Conservation (phyloP, 2,329 filamentous ascomycete genomes). For the Helotiales sp. region DNA sequence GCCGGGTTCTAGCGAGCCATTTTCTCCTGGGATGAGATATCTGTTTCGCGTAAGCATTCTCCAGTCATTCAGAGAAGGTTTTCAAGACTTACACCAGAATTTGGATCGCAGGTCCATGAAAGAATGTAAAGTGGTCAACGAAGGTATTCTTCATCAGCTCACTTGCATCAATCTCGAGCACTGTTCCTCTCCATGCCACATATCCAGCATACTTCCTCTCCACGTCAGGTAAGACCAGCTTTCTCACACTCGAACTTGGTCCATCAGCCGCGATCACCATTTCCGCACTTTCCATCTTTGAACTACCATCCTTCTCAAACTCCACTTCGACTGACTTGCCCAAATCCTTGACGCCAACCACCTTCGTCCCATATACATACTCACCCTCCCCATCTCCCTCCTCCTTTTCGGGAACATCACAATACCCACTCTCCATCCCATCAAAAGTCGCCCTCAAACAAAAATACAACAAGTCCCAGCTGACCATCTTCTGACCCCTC, state of each 20-base stretch:
- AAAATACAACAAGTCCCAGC: slow-evolving; percentile 22
- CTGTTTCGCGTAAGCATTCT: slow-evolving; percentile 10
- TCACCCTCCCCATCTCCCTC: slow-evolving; percentile 17
- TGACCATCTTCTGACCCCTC: slow-evolving; percentile 11
- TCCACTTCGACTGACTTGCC: background rate
- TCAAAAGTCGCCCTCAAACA: slow-evolving; percentile 24
- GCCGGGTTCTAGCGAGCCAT: slow-evolving; percentile 41
- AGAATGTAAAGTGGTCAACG: slow-evolving; percentile 42
- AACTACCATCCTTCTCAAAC: background rate
- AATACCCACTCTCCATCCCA: slow-evolving; percentile 17
- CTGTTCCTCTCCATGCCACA: slow-evolving; percentile 43
- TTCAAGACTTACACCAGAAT: slow-evolving; percentile 34
- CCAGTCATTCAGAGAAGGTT: background rate
- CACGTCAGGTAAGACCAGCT: slow-evolving; percentile 12
- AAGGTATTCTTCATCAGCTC: slow-evolving; percentile 37
- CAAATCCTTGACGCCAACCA: slow-evolving; percentile 2
- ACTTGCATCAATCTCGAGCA: slow-evolving; percentile 41
- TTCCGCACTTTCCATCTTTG: slow-evolving; percentile 1
- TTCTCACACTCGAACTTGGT: slow-evolving; percentile 18
- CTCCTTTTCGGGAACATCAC: background rate
- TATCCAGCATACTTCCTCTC: slow-evolving; percentile 35
- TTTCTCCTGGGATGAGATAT: slow-evolving; percentile 43
- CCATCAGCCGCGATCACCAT: slow-evolving; percentile 24
- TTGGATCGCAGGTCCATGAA: slow-evolving; percentile 39
- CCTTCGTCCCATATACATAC: slow-evolving; percentile 14